phyloP scores from a whole-genome alignment of 2,329 filamentous ascomycete genomes.

The Blastomyces gilchristii region DNA sequence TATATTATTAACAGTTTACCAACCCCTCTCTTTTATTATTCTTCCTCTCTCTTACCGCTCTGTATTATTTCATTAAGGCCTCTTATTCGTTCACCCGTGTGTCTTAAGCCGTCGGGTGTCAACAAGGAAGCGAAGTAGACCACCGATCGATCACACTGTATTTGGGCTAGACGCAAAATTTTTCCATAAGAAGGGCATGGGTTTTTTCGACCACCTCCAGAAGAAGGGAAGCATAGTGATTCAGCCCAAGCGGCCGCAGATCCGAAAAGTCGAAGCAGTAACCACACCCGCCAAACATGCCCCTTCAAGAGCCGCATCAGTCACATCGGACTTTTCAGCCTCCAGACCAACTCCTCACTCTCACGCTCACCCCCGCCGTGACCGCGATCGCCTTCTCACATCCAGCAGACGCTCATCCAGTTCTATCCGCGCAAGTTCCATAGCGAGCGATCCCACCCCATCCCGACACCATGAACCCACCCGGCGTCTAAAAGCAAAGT shows the following conservation, averaged over 20 bases:
- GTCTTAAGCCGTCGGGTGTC: background rate
- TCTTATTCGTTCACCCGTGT: background rate
- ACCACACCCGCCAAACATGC: constrained; percentile 19
- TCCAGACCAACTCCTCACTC: constrained; percentile 6
- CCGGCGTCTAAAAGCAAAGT: constrained; percentile 8
- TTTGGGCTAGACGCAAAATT: background rate
- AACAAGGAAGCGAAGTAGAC: background rate
- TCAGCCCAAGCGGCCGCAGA: constrained; percentile 33
- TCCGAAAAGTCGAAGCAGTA: constrained; percentile 31
- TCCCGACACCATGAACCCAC: background rate
- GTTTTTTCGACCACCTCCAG: constrained; percentile 38
- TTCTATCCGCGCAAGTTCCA: background rate
- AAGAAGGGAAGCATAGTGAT: constrained; percentile 35
- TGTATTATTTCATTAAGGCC: background rate
- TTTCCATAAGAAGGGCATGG: constrained; percentile 22
- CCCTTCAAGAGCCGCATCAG: constrained; percentile 20
- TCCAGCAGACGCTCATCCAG: background rate
- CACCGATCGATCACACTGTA: no score
- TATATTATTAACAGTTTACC: background rate
- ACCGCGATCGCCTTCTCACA: background rate
- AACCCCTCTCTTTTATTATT: background rate
- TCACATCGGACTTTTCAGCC: constrained; percentile 19
- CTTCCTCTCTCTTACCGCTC: background rate
- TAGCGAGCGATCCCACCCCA: constrained; percentile 1
- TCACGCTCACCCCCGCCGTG: constrained; percentile 3